Conservation (phyloP, 1,139 yeast species). For the Kodamaea sp. region DNA sequence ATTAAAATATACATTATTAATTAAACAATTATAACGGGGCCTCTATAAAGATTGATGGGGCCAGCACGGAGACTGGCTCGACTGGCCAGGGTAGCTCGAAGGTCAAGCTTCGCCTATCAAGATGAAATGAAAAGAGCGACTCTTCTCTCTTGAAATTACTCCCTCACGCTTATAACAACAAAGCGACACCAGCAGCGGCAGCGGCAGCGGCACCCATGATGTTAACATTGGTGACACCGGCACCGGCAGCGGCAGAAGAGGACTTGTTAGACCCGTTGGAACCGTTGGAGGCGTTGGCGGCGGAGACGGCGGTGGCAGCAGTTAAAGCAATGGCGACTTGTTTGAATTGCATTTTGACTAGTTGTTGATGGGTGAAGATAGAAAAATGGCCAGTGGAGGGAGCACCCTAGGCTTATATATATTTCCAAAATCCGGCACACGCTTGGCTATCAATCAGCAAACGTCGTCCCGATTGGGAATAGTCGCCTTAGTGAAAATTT, state of each 20-base stretch:
- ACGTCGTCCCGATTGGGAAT: no score
- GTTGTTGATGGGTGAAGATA: conserved; percentile 7
- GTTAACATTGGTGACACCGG: conserved; percentile 14
- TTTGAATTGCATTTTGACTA: conserved; percentile 46
- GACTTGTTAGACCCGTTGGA: conserved; percentile 22
- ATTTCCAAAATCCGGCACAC: conserved; percentile 6
- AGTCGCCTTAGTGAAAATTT: conserved; percentile 10
- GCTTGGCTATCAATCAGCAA: not conserved
- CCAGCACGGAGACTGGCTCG: conserved; percentile 10
- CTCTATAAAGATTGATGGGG: conserved; percentile 8
- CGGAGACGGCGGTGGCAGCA: conserved; percentile 46
- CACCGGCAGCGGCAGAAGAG: conserved; percentile 22
- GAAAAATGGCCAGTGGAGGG: conserved; percentile 3
- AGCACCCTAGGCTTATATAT: conserved; percentile 6
- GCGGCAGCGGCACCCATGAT: conserved; percentile 41
- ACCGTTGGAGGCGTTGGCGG: conserved; percentile 40
- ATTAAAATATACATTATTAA: conserved; percentile 5
- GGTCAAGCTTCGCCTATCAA: not conserved
- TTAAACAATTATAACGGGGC: conserved; percentile 9
- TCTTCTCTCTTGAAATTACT: not conserved
- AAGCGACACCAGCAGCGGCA: conserved; percentile 49
- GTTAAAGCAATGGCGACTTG: conserved; percentile 47
- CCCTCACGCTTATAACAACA: conserved; percentile 34
- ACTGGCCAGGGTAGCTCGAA: no score
- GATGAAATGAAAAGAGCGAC: no score